Evolutionary conservation across 352 stramenopile genomes (phyloP).

Genomic region (Aphanomyces astaci): DNA sequence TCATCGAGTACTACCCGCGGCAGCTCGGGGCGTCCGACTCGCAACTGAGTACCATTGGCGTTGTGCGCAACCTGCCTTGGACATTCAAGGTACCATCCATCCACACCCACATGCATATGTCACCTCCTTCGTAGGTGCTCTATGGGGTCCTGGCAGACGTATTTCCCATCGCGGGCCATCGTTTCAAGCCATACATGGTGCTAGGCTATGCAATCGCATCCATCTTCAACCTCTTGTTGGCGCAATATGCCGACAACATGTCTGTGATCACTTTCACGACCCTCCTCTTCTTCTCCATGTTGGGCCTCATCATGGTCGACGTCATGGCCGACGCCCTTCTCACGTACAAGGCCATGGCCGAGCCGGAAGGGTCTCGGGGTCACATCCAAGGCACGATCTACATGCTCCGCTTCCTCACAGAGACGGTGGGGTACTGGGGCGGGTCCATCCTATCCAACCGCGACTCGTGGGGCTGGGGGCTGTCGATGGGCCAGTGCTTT

Average conservation of each 20-base stretch:
- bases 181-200: constrained; percentile 74
- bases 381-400: constrained; percentile 62
- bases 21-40: constrained; percentile 50
- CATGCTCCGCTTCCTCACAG: constrained; percentile 64
- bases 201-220: constrained; percentile 51
- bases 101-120: not conserved
- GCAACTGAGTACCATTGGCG: constrained; percentile 58
- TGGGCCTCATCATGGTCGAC: constrained; percentile 72
- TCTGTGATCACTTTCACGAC: constrained; percentile 55
- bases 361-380: constrained; percentile 34
- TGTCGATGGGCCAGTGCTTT: constrained; percentile 62
- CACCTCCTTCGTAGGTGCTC: constrained; percentile 29
- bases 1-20: constrained; percentile 68
- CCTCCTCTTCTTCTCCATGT: constrained; percentile 56
- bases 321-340: constrained; percentile 76
- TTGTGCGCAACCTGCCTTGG: constrained; percentile 66
- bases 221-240: constrained; percentile 47
- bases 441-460: constrained; percentile 56
- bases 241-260: constrained; percentile 32
- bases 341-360: constrained; percentile 44
- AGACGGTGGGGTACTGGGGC: constrained; percentile 69
- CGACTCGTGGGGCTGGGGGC: constrained; percentile 39
- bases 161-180: constrained; percentile 42
- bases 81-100: constrained; percentile 43
- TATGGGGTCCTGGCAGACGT: constrained; percentile 64